Conservation (phyloP, 768 basidiomycete species). For the Daedalea quercina region DNA sequence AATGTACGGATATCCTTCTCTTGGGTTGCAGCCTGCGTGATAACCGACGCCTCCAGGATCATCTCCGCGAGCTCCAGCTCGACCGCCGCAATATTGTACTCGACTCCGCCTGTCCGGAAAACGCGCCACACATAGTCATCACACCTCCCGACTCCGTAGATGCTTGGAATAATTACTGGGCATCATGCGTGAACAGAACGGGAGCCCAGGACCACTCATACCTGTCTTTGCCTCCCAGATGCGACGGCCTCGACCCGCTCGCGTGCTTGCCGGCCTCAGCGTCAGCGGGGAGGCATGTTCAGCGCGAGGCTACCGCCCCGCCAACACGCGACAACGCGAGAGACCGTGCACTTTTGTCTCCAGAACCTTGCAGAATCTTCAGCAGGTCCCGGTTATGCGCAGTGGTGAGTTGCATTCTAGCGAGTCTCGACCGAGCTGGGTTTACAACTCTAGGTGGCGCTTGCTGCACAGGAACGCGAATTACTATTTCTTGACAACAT, state of each 20-base stretch:
- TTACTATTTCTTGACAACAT: constrained; percentile 12
- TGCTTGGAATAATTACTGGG: constrained; percentile 24
- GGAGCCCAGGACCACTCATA: not conserved
- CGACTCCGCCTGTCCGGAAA: constrained; percentile 34
- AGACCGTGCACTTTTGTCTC: not conserved
- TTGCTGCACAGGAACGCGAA: constrained; percentile 10
- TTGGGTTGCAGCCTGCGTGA: no score
- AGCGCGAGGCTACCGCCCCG: not conserved
- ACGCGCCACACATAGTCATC: constrained; percentile 46
- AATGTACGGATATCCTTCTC: not conserved
- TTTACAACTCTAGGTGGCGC: constrained; percentile 7
- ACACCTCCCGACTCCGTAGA: constrained; percentile 34
- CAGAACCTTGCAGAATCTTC: constrained; percentile 3
- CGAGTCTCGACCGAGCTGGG: not conserved
- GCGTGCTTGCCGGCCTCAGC: not conserved
- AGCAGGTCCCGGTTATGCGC: not conserved
- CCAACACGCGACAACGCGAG: not conserved
- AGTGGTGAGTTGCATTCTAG: not conserved
- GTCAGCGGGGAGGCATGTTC: not conserved
- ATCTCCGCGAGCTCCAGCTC: constrained; percentile 11
- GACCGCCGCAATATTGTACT: constrained; percentile 33
- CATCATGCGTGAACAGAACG: constrained; percentile 2
- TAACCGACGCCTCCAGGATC: constrained; percentile 6
- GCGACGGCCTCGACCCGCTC: not conserved
- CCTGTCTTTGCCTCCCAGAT: not conserved